phyloP scores from a whole-genome alignment of 208 protist genomes.

The Leptomonas pyrrhocoris region DNA sequence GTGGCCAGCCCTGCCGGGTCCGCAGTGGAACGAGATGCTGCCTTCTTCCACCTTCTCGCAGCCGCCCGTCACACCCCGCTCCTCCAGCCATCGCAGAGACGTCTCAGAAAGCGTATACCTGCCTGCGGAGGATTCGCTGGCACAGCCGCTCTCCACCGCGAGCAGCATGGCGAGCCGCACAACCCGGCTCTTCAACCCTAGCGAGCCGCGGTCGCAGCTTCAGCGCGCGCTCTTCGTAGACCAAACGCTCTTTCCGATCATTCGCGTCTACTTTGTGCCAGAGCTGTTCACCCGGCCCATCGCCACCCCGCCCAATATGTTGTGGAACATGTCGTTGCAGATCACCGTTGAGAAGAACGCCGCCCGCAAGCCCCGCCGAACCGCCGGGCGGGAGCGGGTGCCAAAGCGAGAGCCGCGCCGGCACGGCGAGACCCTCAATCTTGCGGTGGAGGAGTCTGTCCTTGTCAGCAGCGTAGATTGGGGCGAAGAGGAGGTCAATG shows the following conservation, averaged over 20 bases:
- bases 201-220: constrained; percentile 24
- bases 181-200: constrained; percentile 13
- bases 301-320: not conserved
- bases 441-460: constrained; percentile 21
- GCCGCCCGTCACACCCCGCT: constrained; percentile 6
- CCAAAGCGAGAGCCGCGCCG: constrained; percentile 11
- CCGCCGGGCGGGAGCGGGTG: constrained; percentile 3
- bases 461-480: constrained; percentile 6
- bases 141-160: constrained; percentile 8
- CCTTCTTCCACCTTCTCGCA: not conserved
- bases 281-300: constrained; percentile 26
- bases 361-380: not conserved
- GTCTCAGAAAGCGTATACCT: constrained; percentile 2
- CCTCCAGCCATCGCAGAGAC: not conserved
- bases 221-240: constrained; percentile 23
- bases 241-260: constrained; percentile 23
- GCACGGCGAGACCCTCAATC: constrained; percentile 15
- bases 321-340: constrained; percentile 32
- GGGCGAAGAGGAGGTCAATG: constrained; percentile 7
- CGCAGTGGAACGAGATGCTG: constrained; percentile 13
- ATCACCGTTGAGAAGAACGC: constrained; percentile 18
- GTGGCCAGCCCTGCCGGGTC: constrained; percentile 9
- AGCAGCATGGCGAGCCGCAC: constrained; percentile 7
- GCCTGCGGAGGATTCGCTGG: constrained; percentile 5
- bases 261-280: constrained; percentile 30